A percentile compares a stretch with the other conserved stretches of the same genome.
These are phyloP conservation scores for Calendula officinalis DNA, from an alignment of 129 eudicot species.

Conservation along the genomic window DNA sequence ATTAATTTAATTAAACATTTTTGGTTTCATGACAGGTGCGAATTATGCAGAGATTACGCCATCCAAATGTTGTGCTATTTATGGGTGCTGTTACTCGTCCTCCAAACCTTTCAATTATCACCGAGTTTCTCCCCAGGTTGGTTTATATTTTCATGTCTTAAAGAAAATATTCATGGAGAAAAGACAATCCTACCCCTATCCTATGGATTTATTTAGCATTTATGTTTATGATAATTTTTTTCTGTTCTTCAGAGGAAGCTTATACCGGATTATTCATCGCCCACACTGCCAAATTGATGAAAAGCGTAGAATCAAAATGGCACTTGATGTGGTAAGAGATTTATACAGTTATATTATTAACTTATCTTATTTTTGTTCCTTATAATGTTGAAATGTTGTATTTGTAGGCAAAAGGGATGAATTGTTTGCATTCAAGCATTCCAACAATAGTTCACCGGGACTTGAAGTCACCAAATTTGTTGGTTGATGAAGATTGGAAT, in stretches of 20 bases:
- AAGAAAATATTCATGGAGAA: not conserved
- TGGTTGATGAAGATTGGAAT: conserved; percentile 98
- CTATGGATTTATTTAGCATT: conserved; percentile 13
- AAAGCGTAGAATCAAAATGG: conserved; percentile 91
- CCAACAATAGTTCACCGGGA: conserved; percentile 99
- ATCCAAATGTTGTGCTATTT: conserved; percentile 95
- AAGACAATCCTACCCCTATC: not conserved
- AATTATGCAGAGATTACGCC: conserved; percentile 94
- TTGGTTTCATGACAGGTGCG: conserved; percentile 60
- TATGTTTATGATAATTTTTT: not conserved
- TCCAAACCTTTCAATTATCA: conserved; percentile 89
- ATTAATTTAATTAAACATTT: not conserved
- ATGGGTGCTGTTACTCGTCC: conserved; percentile 99
- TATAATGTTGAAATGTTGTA: conserved; percentile 13
- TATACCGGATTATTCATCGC: conserved; percentile 93
- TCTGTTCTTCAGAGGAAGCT: conserved; percentile 75
- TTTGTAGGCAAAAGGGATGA: conserved; percentile 96
- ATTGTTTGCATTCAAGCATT: conserved; percentile 89
- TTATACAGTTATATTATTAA: conserved; percentile 3
- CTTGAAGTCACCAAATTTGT: conserved; percentile 92
- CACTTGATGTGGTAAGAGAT: conserved; percentile 92
- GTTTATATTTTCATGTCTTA: conserved; percentile 16
- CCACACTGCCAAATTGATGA: conserved; percentile 98
- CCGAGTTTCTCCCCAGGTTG: conserved; percentile 94
- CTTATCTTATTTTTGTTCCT: conserved; percentile 6